Evolutionary conservation across 2,329 filamentous ascomycete species (phyloP).

Genomic region (Aspergillus aculeatinus): DNA sequence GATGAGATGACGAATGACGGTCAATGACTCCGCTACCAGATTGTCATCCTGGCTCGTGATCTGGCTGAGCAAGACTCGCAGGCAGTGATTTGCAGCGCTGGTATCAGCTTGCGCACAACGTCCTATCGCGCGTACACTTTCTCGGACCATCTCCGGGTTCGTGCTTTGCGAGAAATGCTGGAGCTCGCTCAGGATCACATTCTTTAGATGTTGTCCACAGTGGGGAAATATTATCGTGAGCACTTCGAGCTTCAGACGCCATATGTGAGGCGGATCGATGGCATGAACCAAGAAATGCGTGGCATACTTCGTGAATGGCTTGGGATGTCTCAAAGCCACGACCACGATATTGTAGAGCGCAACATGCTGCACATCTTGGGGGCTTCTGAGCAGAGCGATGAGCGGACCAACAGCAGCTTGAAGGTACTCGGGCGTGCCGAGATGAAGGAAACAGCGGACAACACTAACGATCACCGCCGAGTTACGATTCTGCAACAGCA

Average conservation of each 20-base stretch:
- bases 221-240: slow-evolving; percentile 89
- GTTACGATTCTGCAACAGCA: slow-evolving; percentile 89
- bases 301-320: slow-evolving; percentile 81
- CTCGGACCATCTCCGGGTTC: slow-evolving; percentile 76
- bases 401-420: slow-evolving; percentile 76
- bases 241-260: slow-evolving; percentile 88
- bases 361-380: slow-evolving; percentile 83
- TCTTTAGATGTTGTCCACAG: slow-evolving; percentile 71
- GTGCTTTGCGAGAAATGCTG: slow-evolving; percentile 83
- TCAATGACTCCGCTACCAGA: slow-evolving; percentile 86
- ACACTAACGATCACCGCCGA: slow-evolving; percentile 89
- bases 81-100: slow-evolving; percentile 71
- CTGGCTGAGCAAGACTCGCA: slow-evolving; percentile 79
- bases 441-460: slow-evolving; percentile 76
- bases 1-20: slow-evolving; percentile 92
- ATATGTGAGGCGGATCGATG: slow-evolving; percentile 76
- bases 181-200: slow-evolving; percentile 84
- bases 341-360: slow-evolving; percentile 93
- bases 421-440: slow-evolving; percentile 77
- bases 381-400: slow-evolving; percentile 77
- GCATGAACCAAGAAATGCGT: slow-evolving; percentile 85
- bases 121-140: slow-evolving; percentile 89
- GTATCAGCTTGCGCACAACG: slow-evolving; percentile 81
- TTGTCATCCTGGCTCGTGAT: slow-evolving; percentile 85
- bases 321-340: slow-evolving; percentile 74